Evolutionary conservation across 257 asterid species (phyloP).

Genomic region (Craterostigma plantagineum): DNA sequence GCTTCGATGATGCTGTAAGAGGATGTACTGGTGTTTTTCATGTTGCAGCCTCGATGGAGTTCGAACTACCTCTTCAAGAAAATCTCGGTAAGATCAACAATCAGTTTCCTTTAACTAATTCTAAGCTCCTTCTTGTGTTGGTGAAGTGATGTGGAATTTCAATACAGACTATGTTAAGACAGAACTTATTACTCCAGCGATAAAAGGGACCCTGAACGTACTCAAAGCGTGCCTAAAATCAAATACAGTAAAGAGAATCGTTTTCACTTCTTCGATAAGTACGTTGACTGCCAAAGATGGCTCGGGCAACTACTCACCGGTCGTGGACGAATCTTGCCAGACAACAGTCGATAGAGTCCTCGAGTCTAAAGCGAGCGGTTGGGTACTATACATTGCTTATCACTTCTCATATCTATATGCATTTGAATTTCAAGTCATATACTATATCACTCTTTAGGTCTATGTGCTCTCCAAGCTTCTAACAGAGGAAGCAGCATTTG

Average conservation of each 20-base stretch:
- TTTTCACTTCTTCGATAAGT: conserved; percentile 69
- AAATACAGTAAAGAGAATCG: conserved; percentile 26
- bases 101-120: neutral
- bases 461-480: conserved; percentile 47
- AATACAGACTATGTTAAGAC: conserved; percentile 31
- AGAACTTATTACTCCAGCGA: conserved; percentile 44
- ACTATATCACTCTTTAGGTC: conserved; percentile 20
- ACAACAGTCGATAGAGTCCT: conserved; percentile 26
- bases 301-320: conserved; percentile 30
- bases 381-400: conserved; percentile 28
- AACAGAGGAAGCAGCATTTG: conserved; percentile 63
- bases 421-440: neutral
- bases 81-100: conserved; percentile 22
- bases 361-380: conserved; percentile 55
- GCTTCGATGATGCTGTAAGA: conserved; percentile 63
- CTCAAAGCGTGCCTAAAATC: conserved; percentile 51
- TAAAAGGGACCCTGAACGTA: conserved; percentile 47
- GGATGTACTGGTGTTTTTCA: conserved; percentile 74
- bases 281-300: conserved; percentile 59
- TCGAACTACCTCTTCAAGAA: conserved; percentile 23
- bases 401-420: conserved; percentile 4
- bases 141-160: conserved; percentile 6
- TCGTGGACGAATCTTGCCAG: conserved; percentile 66
- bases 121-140: conserved; percentile 2
- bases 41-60: conserved; percentile 84